Percentiles rank a stretch among this genome's conserved stretches.
phyloP scores from a whole-genome alignment of 2,329 filamentous ascomycete genomes.

The Ceratocystiopsis minuta region DNA sequence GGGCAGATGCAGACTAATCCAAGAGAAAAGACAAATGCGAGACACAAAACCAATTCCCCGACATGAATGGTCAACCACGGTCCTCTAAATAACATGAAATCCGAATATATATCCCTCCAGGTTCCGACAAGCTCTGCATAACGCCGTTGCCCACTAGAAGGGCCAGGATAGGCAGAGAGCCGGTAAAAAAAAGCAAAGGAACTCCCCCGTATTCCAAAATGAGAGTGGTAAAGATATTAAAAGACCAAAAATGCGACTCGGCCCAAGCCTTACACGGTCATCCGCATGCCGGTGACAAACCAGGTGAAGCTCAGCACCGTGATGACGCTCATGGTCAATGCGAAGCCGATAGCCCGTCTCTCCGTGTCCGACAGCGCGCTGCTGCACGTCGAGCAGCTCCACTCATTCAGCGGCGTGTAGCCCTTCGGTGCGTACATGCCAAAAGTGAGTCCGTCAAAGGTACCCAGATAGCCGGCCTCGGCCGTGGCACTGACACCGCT shows the following conservation, averaged over 20 bases:
- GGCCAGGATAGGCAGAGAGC: not conserved
- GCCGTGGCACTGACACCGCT: conserved; percentile 29
- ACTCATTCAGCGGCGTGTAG: conserved; percentile 34
- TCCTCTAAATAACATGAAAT: too few relatives aligned
- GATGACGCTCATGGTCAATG: conserved; percentile 33
- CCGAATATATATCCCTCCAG: too few relatives aligned
- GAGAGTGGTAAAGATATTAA: not conserved
- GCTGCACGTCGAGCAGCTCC: conserved; percentile 40
- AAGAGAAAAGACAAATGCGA: not conserved
- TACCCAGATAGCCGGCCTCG: conserved; percentile 36
- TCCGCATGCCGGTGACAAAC: conserved; percentile 36
- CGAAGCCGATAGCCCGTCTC: conserved; percentile 29
- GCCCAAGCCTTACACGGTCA: conserved; percentile 9
- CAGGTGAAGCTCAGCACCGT: conserved; percentile 45
- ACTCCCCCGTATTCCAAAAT: not conserved
- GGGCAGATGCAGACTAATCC: not conserved
- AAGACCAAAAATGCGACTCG: not conserved
- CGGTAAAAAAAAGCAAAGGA: not conserved
- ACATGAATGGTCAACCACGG: not conserved
- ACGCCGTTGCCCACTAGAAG: not conserved
- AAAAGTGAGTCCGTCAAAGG: conserved; percentile 30
- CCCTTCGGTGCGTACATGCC: conserved; percentile 36
- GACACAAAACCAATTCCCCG: not conserved
- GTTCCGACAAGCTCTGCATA: too few relatives aligned
- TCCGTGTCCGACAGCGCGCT: conserved; percentile 29